phyloP scores from a whole-genome alignment of 139 green algal genomes.

The Limnomonas spitsbergensis region DNA sequence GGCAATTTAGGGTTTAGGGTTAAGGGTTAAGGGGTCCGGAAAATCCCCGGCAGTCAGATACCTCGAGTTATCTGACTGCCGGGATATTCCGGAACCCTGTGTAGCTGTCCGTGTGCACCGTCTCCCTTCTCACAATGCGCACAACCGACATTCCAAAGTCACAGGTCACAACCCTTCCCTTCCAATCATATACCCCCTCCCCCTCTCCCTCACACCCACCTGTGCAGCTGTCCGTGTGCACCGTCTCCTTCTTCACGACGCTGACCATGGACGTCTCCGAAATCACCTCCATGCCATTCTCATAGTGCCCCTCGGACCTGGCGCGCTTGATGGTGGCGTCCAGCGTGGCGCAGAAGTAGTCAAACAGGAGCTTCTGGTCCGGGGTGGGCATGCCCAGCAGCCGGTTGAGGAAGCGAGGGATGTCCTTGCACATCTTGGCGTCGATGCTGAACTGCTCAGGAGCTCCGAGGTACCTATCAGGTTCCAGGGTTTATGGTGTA shows the following conservation, averaged over 20 bases:
- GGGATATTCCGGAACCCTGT: no score
- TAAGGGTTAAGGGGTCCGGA: no score
- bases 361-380: conserved; percentile 70
- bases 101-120: no score
- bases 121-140: no score
- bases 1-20: no score
- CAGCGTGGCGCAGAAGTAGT: conserved; percentile 8
- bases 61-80: no score
- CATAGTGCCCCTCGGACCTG: not conserved
- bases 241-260: not conserved
- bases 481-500: no score
- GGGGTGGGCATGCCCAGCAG: conserved; percentile 32
- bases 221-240: not conserved
- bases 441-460: no score
- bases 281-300: not conserved
- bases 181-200: no score
- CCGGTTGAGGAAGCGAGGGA: conserved; percentile 45
- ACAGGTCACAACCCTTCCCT: not conserved
- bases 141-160: not conserved
- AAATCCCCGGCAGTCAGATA: no score
- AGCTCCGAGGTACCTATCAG: no score
- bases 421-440: not conserved
- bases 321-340: conserved; percentile 9
- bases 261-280: not conserved
- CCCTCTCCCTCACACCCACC: no score